Conservation (phyloP, 495 filamentous ascomycete genomes). For the Tuber magnatum region DNA sequence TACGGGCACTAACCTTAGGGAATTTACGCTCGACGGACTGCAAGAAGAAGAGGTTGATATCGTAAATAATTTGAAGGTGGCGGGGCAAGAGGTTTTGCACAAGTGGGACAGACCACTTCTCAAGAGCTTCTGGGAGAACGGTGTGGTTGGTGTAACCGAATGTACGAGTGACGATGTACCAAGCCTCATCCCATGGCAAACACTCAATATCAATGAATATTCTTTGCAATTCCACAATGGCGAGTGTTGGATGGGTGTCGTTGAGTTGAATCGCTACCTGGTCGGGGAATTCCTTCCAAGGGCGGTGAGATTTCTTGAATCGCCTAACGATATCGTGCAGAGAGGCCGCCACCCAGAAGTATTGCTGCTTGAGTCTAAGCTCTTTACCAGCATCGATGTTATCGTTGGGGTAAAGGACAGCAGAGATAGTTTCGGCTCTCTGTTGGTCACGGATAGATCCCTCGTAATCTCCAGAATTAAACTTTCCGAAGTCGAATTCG, state of each 20-base stretch:
- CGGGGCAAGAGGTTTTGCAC: constrained; percentile 87
- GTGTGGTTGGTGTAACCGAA: constrained; percentile 99
- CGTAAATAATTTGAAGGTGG: constrained; percentile 96
- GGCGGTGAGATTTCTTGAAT: constrained; percentile 91
- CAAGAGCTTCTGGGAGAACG: constrained; percentile 88
- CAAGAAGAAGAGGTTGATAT: constrained; percentile 91
- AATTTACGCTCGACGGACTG: constrained; percentile 82
- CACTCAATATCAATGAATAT: constrained; percentile 86
- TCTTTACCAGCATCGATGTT: constrained; percentile 95
- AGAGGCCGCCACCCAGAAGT: constrained; percentile 98
- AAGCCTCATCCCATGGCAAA: constrained; percentile 88
- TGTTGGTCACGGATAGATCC: constrained; percentile 94
- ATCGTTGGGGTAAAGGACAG: constrained; percentile 95
- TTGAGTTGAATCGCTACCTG: constrained; percentile 97
- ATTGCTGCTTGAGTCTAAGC: constrained; percentile 95
- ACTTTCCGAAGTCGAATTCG: constrained; percentile 99
- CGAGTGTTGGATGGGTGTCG: constrained; percentile 93
- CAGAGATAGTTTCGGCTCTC: constrained; percentile 92
- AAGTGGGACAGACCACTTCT: constrained; percentile 96
- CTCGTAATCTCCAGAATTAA: constrained; percentile 97
- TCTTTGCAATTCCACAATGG: constrained; percentile 88
- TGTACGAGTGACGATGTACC: constrained; percentile 59
- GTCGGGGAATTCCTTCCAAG: constrained; percentile 87
- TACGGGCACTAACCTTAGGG: constrained; percentile 50
- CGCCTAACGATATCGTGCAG: constrained; percentile 90